Evolutionary conservation across 2,329 filamentous ascomycete species (phyloP), one percentile per base, ranked within the genome.

Genomic region (Rosellinia necatrix): DNA sequence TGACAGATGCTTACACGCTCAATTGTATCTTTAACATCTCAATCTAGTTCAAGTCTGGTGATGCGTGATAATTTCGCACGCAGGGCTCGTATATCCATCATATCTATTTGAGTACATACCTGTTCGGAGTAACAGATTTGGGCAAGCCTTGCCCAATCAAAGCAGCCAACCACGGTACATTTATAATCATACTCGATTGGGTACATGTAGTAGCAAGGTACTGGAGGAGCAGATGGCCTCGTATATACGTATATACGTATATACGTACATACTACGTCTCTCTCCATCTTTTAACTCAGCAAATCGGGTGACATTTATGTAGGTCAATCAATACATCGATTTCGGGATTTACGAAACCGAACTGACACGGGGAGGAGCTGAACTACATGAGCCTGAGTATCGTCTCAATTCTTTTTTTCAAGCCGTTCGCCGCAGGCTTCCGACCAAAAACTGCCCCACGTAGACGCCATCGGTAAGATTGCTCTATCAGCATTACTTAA

Each of bases 51-150:
- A 19, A 46, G 22, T 40, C 15, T 37, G n/a, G 43, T 40, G 15
- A 48, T 49, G 42, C 41, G 43, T 49, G 44, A 44, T 41, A 46
- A 38, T 52, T 59, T 6, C 21, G 41, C 38, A 56, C 52, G 56
- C 56, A 59, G 40, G 32, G 53, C 48, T 59, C 56, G 56, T 56
- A 59, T 56, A 34, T 49, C 25, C 15, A 29, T 35, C 19, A 41
- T 53, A 15, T 54, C 25, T 34, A 58, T 50, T 54, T 54, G 48
- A 52, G 42, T 53, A 29, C 21, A 34, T 22, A 29, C 21, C 40
- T 22, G n/a, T 19, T 24, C 15, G 47, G 46, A 55, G 51, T 19
- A 51, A 29, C 41, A 48, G 34, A 50, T 50, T 58, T 38, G 29
- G 41, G 32, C 49, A 44, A 25, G 37, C 32, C 32, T n/a, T 48